Percentiles rank a stretch among this genome's conserved stretches.
Conservation (phyloP, 2,329 filamentous ascomycete species). For the Rosellinia necatrix region DNA sequence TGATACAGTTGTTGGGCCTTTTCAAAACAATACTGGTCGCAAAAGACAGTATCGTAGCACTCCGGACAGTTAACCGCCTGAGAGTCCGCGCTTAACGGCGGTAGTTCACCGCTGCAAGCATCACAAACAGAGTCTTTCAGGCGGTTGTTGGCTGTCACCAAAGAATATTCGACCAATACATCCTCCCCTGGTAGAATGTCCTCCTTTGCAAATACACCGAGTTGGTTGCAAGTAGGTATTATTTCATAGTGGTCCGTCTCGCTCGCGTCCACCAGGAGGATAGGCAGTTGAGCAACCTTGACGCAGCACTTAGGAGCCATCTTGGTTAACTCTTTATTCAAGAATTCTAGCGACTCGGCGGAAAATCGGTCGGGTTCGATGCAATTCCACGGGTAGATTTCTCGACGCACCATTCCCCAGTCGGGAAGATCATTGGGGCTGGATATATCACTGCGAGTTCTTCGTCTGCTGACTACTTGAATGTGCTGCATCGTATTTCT, state of each 20-base stretch:
- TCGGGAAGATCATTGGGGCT: conserved; percentile 66
- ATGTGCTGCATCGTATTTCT: conserved; percentile 59
- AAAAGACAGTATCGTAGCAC: conserved; percentile 70
- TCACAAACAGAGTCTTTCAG: conserved; percentile 88
- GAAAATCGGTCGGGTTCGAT: conserved; percentile 73
- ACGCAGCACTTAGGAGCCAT: conserved; percentile 85
- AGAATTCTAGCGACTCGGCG: conserved; percentile 66
- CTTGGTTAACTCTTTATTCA: conserved; percentile 71
- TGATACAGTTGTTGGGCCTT: conserved; percentile 65
- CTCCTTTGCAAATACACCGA: conserved; percentile 87
- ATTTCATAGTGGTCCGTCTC: conserved; percentile 54
- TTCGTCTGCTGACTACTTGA: conserved; percentile 54
- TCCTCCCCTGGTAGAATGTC: conserved; percentile 77
- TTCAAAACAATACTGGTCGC: conserved; percentile 62
- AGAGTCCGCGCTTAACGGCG: conserved; percentile 56
- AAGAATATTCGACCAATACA: conserved; percentile 80
- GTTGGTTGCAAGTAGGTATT: conserved; percentile 69
- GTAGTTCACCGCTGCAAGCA: conserved; percentile 78
- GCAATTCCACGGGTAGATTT: conserved; percentile 72
- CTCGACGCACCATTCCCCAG: conserved; percentile 69
- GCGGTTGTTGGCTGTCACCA: conserved; percentile 87
- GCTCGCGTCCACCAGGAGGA: conserved; percentile 64
- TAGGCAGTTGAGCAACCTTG: conserved; percentile 73
- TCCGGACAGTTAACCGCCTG: conserved; percentile 61
- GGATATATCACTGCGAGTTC: conserved; percentile 52